Evolutionary conservation across 78 protist genomes (phyloP), one percentile per base, ranked within the genome.

Genomic region (Polysphondylium violaceum): DNA sequence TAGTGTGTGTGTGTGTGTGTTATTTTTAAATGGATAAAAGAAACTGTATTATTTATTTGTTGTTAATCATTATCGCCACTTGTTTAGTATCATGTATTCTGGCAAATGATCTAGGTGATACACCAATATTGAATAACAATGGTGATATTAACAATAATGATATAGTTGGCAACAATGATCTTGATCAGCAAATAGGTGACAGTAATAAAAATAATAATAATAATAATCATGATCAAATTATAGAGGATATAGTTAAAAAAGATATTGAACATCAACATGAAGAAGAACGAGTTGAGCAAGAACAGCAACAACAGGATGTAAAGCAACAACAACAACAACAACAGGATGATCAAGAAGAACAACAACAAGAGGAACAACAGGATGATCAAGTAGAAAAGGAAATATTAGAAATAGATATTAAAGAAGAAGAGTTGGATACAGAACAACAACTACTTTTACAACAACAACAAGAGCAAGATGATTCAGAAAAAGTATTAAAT

Each of bases 181-280:
- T 17, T 36, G 11, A 65, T 40, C 33, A 65, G 17, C 35, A 65
- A 29, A 63, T 36, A 25, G 27, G 36, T 63, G 27, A 63, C 36
- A 63, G 29, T 59, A 59, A 59, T 59, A 59, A 59, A 11, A 59
- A 59, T 59, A 29, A 59, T 29, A 59, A 59, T 59, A 59, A 59
- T 59, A 59, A 59, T 59, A 59, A 59, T 59, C 23, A 59, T 59
- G 27, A 59, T 29, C 23, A 59, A 25, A 29, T 16, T 29, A 29
- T 59, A 3, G 27, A 55, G 25, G n/a, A n/a, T n/a, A n/a, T n/a
- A n/a, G n/a, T n/a, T n/a, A n/a, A 61, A 14, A 35, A 31, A 47
- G 23, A 47, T 12, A 12, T 12, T 35, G 1, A 6, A 31, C 44
- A 59, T 7, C 59, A 41, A 43, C 43, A 63, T 25, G 23, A 61